These are phyloP conservation scores for Aspergillus fischeri DNA, from an alignment of 2,329 filamentous ascomycete species.

Conservation along the genomic window DNA sequence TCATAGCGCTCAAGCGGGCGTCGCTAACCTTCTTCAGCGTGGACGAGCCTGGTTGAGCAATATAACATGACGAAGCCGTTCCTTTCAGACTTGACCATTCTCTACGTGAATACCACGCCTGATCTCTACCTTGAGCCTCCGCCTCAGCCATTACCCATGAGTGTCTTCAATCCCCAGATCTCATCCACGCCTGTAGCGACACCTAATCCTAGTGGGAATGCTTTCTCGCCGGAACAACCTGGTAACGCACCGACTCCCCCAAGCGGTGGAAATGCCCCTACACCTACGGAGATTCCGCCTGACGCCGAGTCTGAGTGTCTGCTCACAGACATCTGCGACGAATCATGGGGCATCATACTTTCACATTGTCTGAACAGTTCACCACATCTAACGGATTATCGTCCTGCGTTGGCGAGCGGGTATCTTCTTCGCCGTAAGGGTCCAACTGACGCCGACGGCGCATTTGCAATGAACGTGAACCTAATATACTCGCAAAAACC, in stretches of 20 bases:
- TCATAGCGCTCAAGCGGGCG: background rate
- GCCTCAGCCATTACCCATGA: constrained; percentile 28
- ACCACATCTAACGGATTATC: constrained; percentile 38
- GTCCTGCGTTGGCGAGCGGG: constrained; percentile 43
- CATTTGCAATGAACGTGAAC: constrained; percentile 40
- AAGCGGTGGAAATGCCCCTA: constrained; percentile 34
- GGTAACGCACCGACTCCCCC: constrained; percentile 37
- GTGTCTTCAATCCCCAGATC: constrained; percentile 28
- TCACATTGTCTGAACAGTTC: constrained; percentile 45
- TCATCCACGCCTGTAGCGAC: constrained; percentile 39
- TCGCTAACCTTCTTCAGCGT: constrained; percentile 29
- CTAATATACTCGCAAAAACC: constrained; percentile 34
- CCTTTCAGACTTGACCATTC: constrained; percentile 34
- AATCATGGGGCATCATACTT: constrained; percentile 57
- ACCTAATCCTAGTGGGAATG: constrained; percentile 31
- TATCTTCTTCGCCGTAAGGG: constrained; percentile 46
- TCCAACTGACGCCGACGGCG: constrained; percentile 38
- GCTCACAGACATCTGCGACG: constrained; percentile 55
- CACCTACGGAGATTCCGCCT: constrained; percentile 30
- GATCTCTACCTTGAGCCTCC: constrained; percentile 34
- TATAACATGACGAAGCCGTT: constrained; percentile 33
- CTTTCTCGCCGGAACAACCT: constrained; percentile 42
- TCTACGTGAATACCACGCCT: constrained; percentile 32
- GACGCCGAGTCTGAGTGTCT: constrained; percentile 53
- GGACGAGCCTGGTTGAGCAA: constrained; percentile 35